These are phyloP conservation scores for Platanus orientalis DNA, from an alignment of 164 flowering plant species.

Conservation along the genomic window DNA sequence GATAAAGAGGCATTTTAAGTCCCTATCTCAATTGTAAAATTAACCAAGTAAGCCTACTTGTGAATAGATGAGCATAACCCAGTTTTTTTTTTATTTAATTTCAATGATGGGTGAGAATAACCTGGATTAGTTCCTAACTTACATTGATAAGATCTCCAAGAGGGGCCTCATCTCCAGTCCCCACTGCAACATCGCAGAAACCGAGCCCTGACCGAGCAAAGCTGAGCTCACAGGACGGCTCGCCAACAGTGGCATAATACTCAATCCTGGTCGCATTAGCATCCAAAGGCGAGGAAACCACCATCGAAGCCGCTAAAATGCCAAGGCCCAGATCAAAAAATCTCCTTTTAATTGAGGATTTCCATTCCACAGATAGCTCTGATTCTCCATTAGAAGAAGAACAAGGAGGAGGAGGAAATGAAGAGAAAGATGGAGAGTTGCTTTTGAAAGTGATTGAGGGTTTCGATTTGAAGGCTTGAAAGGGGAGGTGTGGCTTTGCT, in stretches of 20 bases:
- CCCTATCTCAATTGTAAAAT: not conserved
- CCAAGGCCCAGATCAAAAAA: slow-evolving; percentile 47
- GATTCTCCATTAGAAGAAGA: slow-evolving; percentile 6
- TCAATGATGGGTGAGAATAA: not conserved
- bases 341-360: slow-evolving; percentile 24
- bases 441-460: slow-evolving; percentile 15
- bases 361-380: slow-evolving; percentile 13
- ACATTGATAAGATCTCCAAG: slow-evolving; percentile 72
- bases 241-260: slow-evolving; percentile 78
- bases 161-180: slow-evolving; percentile 66
- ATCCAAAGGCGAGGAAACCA: slow-evolving; percentile 44
- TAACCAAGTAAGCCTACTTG: too few species aligned
- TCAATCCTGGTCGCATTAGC: slow-evolving; percentile 83
- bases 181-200: slow-evolving; percentile 63
- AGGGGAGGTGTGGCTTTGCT: slow-evolving; percentile 10
- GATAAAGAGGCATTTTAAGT: not conserved
- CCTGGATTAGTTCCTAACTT: slow-evolving; percentile 16
- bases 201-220: slow-evolving; percentile 74
- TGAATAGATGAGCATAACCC: too few species aligned
- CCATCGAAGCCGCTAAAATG: slow-evolving; percentile 51
- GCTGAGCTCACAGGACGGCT: slow-evolving; percentile 67
- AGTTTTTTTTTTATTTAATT: not conserved
- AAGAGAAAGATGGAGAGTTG: not conserved
- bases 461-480: slow-evolving; percentile 17
- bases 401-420: slow-evolving; percentile 7